Conservation (phyloP, 257 asterid species). For the Gentiana macrophylla region DNA sequence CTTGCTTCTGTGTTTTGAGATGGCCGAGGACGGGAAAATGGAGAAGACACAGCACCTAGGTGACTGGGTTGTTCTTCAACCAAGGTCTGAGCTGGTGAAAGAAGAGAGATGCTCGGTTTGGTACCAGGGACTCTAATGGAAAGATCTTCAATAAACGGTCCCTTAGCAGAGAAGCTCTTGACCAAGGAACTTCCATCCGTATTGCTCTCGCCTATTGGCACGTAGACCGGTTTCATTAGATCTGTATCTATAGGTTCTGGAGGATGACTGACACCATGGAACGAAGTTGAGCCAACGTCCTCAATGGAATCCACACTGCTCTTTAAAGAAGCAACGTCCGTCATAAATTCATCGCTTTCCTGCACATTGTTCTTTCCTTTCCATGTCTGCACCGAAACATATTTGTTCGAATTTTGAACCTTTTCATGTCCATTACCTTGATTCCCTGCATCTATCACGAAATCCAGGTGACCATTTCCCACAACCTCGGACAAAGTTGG, state of each 20-base stretch:
- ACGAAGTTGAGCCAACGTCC: conserved; percentile 53
- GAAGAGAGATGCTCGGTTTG: conserved; percentile 22
- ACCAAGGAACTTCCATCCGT: conserved; percentile 41
- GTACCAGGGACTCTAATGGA: conserved; percentile 39
- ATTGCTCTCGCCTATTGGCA: conserved; percentile 51
- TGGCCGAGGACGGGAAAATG: conserved; percentile 30
- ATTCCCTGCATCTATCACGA: conserved; percentile 31
- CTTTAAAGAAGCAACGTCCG: conserved; percentile 28
- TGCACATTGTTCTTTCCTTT: conserved; percentile 41
- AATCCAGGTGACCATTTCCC: conserved; percentile 21
- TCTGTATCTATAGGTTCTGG: conserved; percentile 62
- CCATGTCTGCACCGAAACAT: conserved; percentile 32
- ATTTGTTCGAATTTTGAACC: conserved; percentile 27
- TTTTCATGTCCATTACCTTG: conserved; percentile 14
- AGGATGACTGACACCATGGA: conserved; percentile 82
- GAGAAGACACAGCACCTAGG: conserved; percentile 18
- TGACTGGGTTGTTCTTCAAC: conserved; percentile 29
- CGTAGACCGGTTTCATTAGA: conserved; percentile 62
- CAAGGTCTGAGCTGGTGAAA: conserved; percentile 25
- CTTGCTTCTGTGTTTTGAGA: conserved; percentile 27
- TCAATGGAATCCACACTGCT: conserved; percentile 42
- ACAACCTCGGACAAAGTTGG: conserved; percentile 13
- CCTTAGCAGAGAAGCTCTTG: conserved; percentile 45
- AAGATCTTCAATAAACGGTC: conserved; percentile 46
- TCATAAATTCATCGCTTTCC: conserved; percentile 38